Base-by-base conservation (phyloP, 2,329 filamentous ascomycete genomes). In the Paecilomyces fulvus region DNA sequence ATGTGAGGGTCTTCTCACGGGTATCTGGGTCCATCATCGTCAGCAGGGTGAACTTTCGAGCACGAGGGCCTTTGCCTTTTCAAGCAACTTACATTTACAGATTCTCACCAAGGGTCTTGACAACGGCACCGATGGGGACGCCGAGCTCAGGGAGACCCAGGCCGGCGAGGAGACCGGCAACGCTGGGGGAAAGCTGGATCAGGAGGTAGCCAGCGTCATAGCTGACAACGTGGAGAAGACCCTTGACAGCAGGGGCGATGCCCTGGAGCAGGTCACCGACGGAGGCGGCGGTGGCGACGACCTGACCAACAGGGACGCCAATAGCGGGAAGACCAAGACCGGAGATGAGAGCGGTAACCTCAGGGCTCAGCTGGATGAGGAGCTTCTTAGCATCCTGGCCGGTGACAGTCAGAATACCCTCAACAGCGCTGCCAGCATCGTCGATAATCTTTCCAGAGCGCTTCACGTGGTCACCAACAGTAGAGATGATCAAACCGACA, bases 361-460 rank as follows among this genome's bases (percentile, higher is more conserved):
- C 64, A 17, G 68, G 67, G 59, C 63, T 65, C 55, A 70, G 62
- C 60, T 68, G 53, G 25, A 70, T 55, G 60, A 70, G 66, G 54
- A 70, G 64, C 52, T 63, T 54, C 56, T 62, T 54, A 31, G 61
- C 52, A 43, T 71, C 63, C 30, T 61, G 58, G 46, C 68, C 69
- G 20, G 61, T 61, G 55, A 71, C 66, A 28, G 63, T 64, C 49
- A 72, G 63, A 17, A 43, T 12, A 20, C 37, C 37, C 37, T 17
- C 6, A 20, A 17, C 37, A 43, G 37, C 37, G 14, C 17, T 43
- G n/a, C 37, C 37, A 8, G 37, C 37, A 17, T 20, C 37, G n/a
- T 17, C 17, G 14, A 43, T 12, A 6, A 43, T 17, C 33, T 37
- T 37, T 43, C 37, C 37, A 8, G 65, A 50, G 56, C 30, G 56